A percentile compares a stretch with the other conserved stretches of the same genome.
These are phyloP conservation scores for Lumnitzera racemosa DNA, from an alignment of 345 rosid genomes.

Conservation along the genomic window DNA sequence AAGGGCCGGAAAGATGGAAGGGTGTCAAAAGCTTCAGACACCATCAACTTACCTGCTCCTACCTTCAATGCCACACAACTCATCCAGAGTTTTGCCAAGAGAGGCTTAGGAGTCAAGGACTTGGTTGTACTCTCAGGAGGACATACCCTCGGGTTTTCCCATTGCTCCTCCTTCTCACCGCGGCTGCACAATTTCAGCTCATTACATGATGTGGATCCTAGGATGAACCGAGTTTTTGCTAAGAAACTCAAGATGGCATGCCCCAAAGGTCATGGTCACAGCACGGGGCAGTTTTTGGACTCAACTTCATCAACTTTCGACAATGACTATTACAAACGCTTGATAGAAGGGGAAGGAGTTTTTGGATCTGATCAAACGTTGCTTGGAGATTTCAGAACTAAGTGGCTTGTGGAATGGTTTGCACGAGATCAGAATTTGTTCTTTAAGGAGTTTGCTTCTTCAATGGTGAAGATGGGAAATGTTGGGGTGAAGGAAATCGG, in stretches of 20 bases:
- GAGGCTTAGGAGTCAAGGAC: slow-evolving; percentile 66
- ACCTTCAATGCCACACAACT: slow-evolving; percentile 57
- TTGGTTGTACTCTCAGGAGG: slow-evolving; percentile 81
- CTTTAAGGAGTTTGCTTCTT: slow-evolving; percentile 54
- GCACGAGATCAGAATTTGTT: slow-evolving; percentile 52
- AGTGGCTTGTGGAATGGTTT: slow-evolving; percentile 52
- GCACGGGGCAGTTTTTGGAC: slow-evolving; percentile 66
- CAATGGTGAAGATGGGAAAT: slow-evolving; percentile 75
- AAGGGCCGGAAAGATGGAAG: slow-evolving; percentile 87
- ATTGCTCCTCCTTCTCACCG: slow-evolving; percentile 67
- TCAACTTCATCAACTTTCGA: slow-evolving; percentile 50
- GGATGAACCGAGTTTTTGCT: slow-evolving; percentile 40
- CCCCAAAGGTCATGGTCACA: slow-evolving; percentile 32
- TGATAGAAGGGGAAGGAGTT: slow-evolving; percentile 46
- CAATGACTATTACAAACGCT: slow-evolving; percentile 57
- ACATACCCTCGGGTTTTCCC: slow-evolving; percentile 74
- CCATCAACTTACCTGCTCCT: slow-evolving; percentile 64
- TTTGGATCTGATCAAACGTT: slow-evolving; percentile 64
- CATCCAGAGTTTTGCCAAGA: slow-evolving; percentile 54
- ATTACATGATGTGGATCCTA: slow-evolving; percentile 53
- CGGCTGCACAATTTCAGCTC: slow-evolving; percentile 58
- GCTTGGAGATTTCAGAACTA: slow-evolving; percentile 39
- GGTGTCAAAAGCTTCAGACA: slow-evolving; percentile 52
- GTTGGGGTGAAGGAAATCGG: slow-evolving; percentile 51
- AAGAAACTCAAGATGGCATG: slow-evolving; percentile 38